Conservation (phyloP, 352 stramenopile genomes). For the Phytophthora nicotianae region DNA sequence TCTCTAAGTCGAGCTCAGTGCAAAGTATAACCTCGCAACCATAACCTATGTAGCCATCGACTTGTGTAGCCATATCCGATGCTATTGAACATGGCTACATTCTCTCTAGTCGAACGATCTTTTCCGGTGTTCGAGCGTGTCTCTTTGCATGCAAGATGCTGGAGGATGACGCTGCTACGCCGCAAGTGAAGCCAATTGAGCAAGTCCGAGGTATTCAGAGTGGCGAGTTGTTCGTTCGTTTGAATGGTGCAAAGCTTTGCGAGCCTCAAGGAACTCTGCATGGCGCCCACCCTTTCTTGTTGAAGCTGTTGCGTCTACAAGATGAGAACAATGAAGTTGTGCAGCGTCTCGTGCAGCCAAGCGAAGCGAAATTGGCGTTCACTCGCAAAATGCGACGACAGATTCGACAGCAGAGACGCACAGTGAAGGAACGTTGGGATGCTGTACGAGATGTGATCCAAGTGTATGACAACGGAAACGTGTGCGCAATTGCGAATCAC, state of each 20-base stretch:
- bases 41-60: background rate
- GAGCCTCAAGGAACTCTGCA: conserved; percentile 31
- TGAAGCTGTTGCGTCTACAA: conserved; percentile 30
- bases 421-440: conserved; percentile 10
- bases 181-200: conserved; percentile 8
- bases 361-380: conserved; percentile 32
- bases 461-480: background rate
- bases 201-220: conserved; percentile 36
- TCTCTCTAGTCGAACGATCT: conserved; percentile 26
- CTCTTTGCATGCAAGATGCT: conserved; percentile 6
- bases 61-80: conserved; percentile 13
- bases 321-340: conserved; percentile 5
- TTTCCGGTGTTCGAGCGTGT: conserved; percentile 22
- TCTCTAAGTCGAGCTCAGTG: conserved; percentile 19
- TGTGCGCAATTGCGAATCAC: conserved; percentile 2
- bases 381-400: conserved; percentile 22
- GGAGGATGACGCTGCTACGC: background rate
- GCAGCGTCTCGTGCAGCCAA: conserved; percentile 26
- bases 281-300: conserved; percentile 34
- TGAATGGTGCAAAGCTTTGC: conserved; percentile 27
- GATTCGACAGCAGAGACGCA: conserved; percentile 12
- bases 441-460: conserved; percentile 10
- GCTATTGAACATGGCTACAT: conserved; percentile 2
- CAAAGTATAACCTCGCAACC: conserved; percentile 21
- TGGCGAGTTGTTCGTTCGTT: conserved; percentile 55